These are phyloP conservation scores for Dioszegia crocea DNA, from an alignment of 768 basidiomycete species.

Conservation along the genomic window DNA sequence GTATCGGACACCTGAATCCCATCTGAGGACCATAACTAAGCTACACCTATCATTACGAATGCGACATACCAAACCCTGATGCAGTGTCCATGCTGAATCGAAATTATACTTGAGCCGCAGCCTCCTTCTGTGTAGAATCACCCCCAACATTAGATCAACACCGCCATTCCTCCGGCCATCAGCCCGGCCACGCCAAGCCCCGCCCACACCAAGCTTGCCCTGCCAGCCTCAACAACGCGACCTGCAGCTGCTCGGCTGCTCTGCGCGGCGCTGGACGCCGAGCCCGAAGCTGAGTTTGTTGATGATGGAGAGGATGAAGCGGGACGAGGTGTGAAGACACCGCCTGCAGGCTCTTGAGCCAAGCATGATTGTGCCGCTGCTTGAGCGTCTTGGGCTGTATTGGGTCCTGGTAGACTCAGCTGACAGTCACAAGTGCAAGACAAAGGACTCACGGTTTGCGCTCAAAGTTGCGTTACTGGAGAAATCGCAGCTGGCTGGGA, in stretches of 20 bases:
- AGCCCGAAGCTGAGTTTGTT: neutral
- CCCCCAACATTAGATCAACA: neutral
- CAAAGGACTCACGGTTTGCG: slow-evolving; percentile 30
- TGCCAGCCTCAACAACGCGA: neutral
- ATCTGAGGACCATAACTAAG: too few relatives aligned
- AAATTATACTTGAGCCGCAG: neutral
- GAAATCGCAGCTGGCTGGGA: slow-evolving; percentile 69
- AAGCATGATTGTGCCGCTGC: slow-evolving; percentile 42
- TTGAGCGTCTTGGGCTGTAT: slow-evolving; percentile 46
- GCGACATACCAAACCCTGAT: neutral
- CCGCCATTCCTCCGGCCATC: neutral
- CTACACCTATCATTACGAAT: too few relatives aligned
- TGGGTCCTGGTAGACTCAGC: slow-evolving; percentile 32
- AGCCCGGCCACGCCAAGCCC: neutral
- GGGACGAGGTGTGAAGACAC: slow-evolving; percentile 37
- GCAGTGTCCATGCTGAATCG: neutral
- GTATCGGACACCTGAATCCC: too few relatives aligned
- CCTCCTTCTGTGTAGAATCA: too few relatives aligned
- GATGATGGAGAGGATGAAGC: slow-evolving; percentile 4
- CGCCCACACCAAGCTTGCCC: neutral
- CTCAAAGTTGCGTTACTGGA: slow-evolving; percentile 72
- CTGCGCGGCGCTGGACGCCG: neutral
- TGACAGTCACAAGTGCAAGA: neutral
- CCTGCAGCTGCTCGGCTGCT: slow-evolving; percentile 3
- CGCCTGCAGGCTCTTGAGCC: slow-evolving; percentile 36